Conservation (phyloP, 108 stramenopile genomes). For the Nitzschia inconspicua region DNA sequence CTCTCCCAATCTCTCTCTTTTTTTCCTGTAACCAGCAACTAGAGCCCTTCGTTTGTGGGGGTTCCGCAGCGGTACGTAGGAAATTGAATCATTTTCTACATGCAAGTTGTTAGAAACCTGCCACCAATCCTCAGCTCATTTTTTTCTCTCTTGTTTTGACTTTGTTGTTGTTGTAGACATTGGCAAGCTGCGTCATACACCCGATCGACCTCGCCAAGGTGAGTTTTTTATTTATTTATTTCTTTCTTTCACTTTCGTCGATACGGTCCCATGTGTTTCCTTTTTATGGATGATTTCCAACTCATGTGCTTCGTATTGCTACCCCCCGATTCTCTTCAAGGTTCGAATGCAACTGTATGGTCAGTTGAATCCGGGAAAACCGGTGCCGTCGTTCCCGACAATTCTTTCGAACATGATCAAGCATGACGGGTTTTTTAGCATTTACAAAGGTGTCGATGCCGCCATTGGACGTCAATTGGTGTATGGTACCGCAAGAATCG, state of each 20-base stretch:
- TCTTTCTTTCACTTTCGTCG: not conserved
- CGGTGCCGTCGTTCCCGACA: constrained; percentile 67
- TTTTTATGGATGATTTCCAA: not conserved
- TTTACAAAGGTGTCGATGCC: constrained; percentile 95
- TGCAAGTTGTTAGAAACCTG: too few relatives aligned
- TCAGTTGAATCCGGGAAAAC: constrained; percentile 89
- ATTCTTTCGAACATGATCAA: constrained; percentile 77
- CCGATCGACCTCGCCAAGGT: constrained; percentile 98
- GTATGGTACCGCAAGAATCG: constrained; percentile 99
- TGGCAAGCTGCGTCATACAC: constrained; percentile 91
- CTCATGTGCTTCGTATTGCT: not conserved
- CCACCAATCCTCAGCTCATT: too few relatives aligned
- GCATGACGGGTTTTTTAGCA: constrained; percentile 65
- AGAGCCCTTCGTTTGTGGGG: constrained; percentile 90
- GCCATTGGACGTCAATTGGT: constrained; percentile 96
- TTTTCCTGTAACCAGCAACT: too few relatives aligned
- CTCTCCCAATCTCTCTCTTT: too few relatives aligned
- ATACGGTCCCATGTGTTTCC: not conserved
- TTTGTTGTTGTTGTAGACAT: too few relatives aligned
- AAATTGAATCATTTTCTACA: too few relatives aligned
- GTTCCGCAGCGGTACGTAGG: constrained; percentile 92
- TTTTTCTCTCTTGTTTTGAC: too few relatives aligned
- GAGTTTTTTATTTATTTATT: not conserved
- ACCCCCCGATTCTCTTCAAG: constrained; percentile 3
- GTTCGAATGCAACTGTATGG: constrained; percentile 91